These are phyloP conservation scores for Oryza australiensis DNA, from an alignment of 176 grass and related monocot species.

Conservation along the genomic window DNA sequence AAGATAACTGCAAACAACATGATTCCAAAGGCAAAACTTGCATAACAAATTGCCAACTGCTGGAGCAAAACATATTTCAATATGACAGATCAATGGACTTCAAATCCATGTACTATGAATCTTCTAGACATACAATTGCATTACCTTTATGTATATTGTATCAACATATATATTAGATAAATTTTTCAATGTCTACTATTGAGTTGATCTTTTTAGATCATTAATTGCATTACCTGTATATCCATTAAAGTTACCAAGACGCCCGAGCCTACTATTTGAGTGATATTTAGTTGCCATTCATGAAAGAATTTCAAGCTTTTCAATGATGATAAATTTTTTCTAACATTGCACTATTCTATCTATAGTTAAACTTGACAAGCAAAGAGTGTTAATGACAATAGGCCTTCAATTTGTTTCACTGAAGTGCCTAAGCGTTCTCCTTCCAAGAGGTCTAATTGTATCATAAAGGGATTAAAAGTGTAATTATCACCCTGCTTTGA, in stretches of 20 bases:
- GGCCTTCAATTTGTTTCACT: not conserved
- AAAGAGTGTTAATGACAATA: not conserved
- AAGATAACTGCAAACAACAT: constrained; percentile 13
- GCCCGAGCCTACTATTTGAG: not conserved
- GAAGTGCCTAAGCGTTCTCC: not conserved
- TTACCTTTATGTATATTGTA: not conserved
- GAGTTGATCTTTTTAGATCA: constrained; percentile 14
- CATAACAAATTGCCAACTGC: constrained; percentile 8
- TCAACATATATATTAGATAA: not conserved
- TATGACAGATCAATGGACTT: not conserved
- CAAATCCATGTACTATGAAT: constrained; percentile 4
- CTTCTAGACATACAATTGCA: not conserved
- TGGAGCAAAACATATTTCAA: not conserved
- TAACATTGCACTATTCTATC: not conserved
- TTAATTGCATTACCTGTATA: not conserved
- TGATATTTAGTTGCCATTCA: not conserved
- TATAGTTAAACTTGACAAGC: not conserved
- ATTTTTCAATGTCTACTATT: not conserved
- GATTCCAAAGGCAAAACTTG: not conserved
- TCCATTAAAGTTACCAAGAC: not conserved
- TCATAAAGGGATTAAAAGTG: not conserved
- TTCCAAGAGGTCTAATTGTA: not conserved
- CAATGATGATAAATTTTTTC: not conserved
- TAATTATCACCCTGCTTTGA: not conserved
- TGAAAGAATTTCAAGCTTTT: constrained; percentile 13